A percentile compares a stretch with the other conserved stretches of the same genome.
Conservation (phyloP, 1,284 basidiomycete species). For the Schizopora paradoxa region DNA sequence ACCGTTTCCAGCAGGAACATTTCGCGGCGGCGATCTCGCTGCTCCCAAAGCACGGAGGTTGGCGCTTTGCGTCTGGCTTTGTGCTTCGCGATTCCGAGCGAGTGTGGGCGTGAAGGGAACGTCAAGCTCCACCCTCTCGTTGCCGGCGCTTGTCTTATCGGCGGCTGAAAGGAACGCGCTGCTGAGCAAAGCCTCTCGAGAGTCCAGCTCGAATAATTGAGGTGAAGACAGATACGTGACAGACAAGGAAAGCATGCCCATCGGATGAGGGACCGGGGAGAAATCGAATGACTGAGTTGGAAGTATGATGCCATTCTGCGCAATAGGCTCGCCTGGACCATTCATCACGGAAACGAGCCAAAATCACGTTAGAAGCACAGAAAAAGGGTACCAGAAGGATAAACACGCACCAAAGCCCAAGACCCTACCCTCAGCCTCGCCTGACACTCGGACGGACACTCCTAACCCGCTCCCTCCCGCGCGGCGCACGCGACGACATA, state of each 20-base stretch:
- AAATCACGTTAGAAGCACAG: slow-evolving; percentile 20
- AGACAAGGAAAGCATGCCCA: slow-evolving; percentile 56
- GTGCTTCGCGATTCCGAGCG: slow-evolving; percentile 36
- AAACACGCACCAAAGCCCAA: slow-evolving; percentile 35
- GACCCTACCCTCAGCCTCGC: slow-evolving; percentile 26
- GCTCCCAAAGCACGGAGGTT: too few relatives aligned
- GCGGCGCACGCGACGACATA: slow-evolving; percentile 54
- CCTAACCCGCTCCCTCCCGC: slow-evolving; percentile 36
- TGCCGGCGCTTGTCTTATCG: too few relatives aligned
- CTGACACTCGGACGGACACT: slow-evolving; percentile 35
- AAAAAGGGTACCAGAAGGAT: slow-evolving; percentile 11
- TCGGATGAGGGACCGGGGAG: slow-evolving; percentile 58
- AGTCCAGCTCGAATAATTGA: slow-evolving; percentile 66
- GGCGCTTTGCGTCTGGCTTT: slow-evolving; percentile 28
- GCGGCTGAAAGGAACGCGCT: slow-evolving; percentile 66
- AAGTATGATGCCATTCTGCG: slow-evolving; percentile 38
- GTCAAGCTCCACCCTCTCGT: too few relatives aligned
- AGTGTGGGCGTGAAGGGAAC: slow-evolving; percentile 62
- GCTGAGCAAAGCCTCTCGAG: slow-evolving; percentile 66
- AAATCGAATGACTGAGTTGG: slow-evolving; percentile 51
- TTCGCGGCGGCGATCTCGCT: too few relatives aligned
- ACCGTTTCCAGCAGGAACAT: too few relatives aligned
- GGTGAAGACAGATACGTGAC: slow-evolving; percentile 60
- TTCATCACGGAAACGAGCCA: slow-evolving; percentile 16
- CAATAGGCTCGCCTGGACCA: slow-evolving; percentile 35